These are phyloP conservation scores for Saksenaea oblongispora DNA, from an alignment of 371 early-diverging fungal species.

Conservation along the genomic window DNA sequence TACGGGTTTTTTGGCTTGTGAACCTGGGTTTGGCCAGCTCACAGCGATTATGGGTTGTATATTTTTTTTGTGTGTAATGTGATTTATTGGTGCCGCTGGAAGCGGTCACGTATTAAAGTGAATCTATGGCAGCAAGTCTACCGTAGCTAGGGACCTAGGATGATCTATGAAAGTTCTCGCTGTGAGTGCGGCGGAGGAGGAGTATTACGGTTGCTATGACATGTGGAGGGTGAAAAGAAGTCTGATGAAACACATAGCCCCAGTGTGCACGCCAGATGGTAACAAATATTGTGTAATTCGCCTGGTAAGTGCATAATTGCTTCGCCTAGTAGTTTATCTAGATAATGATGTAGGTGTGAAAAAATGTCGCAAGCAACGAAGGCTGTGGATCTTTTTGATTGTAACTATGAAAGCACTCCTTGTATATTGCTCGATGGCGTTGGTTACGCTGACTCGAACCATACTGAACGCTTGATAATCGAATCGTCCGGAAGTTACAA, in stretches of 20 bases:
- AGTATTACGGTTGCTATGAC: too few relatives aligned
- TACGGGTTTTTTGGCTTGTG: background rate
- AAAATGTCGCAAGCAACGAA: background rate
- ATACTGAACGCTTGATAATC: slow-evolving; percentile 8
- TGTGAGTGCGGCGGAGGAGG: too few relatives aligned
- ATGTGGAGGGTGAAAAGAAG: too few relatives aligned
- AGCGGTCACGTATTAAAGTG: too few relatives aligned
- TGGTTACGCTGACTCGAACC: background rate
- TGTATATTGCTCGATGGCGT: background rate
- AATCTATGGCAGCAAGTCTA: too few relatives aligned
- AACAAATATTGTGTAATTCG: slow-evolving; percentile 1
- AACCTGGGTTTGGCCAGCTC: background rate
- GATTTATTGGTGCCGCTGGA: too few relatives aligned
- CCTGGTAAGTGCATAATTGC: background rate
- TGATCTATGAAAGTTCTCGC: too few relatives aligned
- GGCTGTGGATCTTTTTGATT: background rate
- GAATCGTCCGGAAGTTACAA: slow-evolving; percentile 13
- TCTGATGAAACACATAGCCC: too few relatives aligned
- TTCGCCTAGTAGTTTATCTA: background rate
- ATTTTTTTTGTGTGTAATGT: too few relatives aligned
- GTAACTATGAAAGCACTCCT: background rate
- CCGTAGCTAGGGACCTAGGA: too few relatives aligned
- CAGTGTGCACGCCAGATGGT: too few relatives aligned
- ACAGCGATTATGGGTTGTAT: too few relatives aligned
- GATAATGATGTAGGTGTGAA: background rate